These are phyloP conservation scores for Colletotrichum tamarilloi DNA, from an alignment of 2,329 filamentous ascomycete genomes.

Conservation along the genomic window DNA sequence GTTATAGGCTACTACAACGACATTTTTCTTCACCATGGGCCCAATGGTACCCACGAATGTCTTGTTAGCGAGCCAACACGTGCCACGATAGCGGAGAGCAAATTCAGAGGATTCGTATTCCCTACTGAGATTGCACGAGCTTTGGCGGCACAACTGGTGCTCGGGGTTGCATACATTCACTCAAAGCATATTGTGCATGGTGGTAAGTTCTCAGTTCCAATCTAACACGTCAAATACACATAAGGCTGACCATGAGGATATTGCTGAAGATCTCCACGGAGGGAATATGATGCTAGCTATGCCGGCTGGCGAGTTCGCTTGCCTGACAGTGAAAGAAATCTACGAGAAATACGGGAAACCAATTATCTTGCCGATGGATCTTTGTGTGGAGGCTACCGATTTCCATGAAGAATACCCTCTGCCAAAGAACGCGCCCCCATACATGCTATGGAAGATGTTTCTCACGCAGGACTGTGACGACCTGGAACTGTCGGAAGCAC, in stretches of 20 bases:
- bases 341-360: neutral
- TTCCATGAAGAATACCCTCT: neutral
- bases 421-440: neutral
- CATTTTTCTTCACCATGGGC: neutral
- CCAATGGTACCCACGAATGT: neutral
- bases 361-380: neutral
- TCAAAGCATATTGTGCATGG: neutral
- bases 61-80: neutral
- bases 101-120: neutral
- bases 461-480: neutral
- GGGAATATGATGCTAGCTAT: neutral
- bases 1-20: neutral
- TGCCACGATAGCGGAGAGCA: neutral
- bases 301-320: neutral
- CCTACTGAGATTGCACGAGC: neutral
- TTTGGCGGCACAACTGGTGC: neutral
- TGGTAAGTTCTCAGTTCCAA: neutral
- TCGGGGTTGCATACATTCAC: neutral
- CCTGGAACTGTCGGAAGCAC: neutral
- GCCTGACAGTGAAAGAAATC: neutral
- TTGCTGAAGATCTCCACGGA: neutral
- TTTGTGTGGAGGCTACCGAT: neutral
- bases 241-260: neutral
- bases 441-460: neutral
- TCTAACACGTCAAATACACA: neutral